These are phyloP conservation scores for Colletotrichum musae DNA, from an alignment of 2,329 filamentous ascomycete genomes.

Conservation along the genomic window DNA sequence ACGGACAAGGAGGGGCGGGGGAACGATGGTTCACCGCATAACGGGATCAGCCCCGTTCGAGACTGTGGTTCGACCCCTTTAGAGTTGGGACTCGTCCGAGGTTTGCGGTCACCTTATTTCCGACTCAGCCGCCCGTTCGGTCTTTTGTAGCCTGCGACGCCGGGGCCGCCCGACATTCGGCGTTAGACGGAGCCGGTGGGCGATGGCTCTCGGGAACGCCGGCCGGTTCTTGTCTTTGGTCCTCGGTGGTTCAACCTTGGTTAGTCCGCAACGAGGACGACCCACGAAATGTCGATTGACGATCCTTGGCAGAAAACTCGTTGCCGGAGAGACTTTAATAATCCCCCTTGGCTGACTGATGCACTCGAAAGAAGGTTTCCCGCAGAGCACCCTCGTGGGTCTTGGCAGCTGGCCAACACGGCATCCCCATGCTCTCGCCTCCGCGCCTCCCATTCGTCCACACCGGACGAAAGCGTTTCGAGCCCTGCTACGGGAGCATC, in stretches of 20 bases:
- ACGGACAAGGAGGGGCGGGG: not conserved
- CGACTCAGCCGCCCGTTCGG: slow-evolving; percentile 23
- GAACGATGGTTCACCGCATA: slow-evolving; percentile 33
- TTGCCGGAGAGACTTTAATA: not conserved
- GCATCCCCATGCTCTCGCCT: slow-evolving; percentile 7
- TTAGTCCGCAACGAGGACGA: no score
- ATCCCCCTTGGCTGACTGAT: not conserved
- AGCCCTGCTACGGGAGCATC: slow-evolving; percentile 32
- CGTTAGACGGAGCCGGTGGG: slow-evolving; percentile 12
- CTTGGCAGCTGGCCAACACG: slow-evolving; percentile 34
- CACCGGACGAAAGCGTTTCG: slow-evolving; percentile 34
- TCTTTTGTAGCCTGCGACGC: not conserved
- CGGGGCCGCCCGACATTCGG: slow-evolving; percentile 26
- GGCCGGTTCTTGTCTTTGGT: no score
- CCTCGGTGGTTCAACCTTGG: no score
- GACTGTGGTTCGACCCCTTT: slow-evolving; percentile 17
- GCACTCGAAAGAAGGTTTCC: slow-evolving; percentile 8
- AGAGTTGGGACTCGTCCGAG: slow-evolving; percentile 37
- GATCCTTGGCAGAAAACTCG: not conserved
- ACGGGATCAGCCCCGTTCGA: slow-evolving; percentile 29
- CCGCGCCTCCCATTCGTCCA: not conserved
- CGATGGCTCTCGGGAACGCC: not conserved
- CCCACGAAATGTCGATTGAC: no score
- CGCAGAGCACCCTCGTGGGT: slow-evolving; percentile 4
- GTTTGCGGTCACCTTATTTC: slow-evolving; percentile 36